A percentile compares a stretch with the other conserved stretches of the same genome.
These are phyloP conservation scores for Globisporangium ultimum DNA, from an alignment of 352 stramenopile species.

Conservation along the genomic window DNA sequence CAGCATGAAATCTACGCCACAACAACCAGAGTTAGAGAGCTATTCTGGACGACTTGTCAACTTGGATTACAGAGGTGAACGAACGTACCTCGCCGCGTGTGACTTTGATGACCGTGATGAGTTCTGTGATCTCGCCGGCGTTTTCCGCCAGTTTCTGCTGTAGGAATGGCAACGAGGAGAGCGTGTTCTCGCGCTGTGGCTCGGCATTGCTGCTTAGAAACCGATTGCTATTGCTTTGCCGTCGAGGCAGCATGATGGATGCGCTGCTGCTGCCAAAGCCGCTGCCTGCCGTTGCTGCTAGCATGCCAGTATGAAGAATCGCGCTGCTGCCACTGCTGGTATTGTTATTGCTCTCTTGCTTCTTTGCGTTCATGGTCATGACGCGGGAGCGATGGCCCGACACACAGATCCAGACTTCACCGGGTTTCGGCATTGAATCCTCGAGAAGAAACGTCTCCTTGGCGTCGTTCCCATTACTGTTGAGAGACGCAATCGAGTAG, in stretches of 20 bases:
- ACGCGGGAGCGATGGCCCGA: slow-evolving; percentile 46
- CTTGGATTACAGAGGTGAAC: not conserved
- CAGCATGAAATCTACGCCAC: slow-evolving; percentile 57
- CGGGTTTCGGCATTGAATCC: slow-evolving; percentile 73
- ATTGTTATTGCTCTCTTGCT: slow-evolving; percentile 15
- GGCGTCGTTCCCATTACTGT: slow-evolving; percentile 22
- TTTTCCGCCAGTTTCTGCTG: slow-evolving; percentile 46
- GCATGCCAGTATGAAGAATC: too few relatives aligned
- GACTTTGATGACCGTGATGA: slow-evolving; percentile 76
- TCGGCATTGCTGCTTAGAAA: slow-evolving; percentile 18
- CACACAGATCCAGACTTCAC: slow-evolving; percentile 73
- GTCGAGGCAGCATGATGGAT: slow-evolving; percentile 20
- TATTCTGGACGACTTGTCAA: too few relatives aligned
- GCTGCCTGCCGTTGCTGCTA: not conserved
- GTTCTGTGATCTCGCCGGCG: slow-evolving; percentile 47
- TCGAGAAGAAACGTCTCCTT: slow-evolving; percentile 63
- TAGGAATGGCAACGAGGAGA: slow-evolving; percentile 34
- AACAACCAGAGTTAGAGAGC: not conserved
- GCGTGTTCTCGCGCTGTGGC: slow-evolving; percentile 17
- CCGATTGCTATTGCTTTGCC: slow-evolving; percentile 27
- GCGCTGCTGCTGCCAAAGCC: slow-evolving; percentile 5
- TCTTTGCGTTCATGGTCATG: slow-evolving; percentile 24
- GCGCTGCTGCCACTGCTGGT: not conserved
- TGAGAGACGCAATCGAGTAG: slow-evolving; percentile 50
- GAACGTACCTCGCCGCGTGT: slow-evolving; percentile 52